Evolutionary conservation across 108 stramenopile species (phyloP).

Genomic region (Nitzschia palea): DNA sequence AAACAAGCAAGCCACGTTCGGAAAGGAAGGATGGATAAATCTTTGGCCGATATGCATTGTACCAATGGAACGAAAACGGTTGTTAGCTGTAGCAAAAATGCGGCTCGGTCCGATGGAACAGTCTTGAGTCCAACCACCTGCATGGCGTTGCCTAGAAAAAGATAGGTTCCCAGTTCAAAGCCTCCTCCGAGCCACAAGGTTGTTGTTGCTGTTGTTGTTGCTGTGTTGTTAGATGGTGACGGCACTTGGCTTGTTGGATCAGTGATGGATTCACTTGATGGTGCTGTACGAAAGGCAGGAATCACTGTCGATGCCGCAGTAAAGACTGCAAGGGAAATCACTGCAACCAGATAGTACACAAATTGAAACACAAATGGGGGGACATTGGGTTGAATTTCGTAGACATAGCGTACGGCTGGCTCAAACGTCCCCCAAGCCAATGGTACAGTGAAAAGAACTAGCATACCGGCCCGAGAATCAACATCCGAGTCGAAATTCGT

Average conservation of each 20-base stretch:
- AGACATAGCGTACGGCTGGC: slow-evolving; percentile 79
- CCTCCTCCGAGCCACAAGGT: slow-evolving; percentile 39
- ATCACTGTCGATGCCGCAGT: too few relatives aligned
- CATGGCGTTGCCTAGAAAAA: slow-evolving; percentile 77
- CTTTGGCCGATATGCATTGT: slow-evolving; percentile 5
- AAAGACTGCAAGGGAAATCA: slow-evolving; percentile 24
- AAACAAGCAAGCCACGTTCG: slow-evolving; percentile 67
- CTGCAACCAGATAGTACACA: slow-evolving; percentile 77
- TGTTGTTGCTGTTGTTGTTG: neutral
- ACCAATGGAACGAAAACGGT: slow-evolving; percentile 72
- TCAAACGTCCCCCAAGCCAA: slow-evolving; percentile 85
- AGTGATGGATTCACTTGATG: neutral
- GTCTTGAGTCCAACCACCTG: slow-evolving; percentile 82
- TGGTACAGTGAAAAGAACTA: slow-evolving; percentile 7
- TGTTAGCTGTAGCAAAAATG: slow-evolving; percentile 83
- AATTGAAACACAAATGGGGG: slow-evolving; percentile 79
- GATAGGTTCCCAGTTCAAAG: slow-evolving; percentile 75
- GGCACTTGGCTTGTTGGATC: neutral
- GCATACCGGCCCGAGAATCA: neutral
- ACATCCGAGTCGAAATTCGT: too few relatives aligned
- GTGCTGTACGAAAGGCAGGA: neutral
- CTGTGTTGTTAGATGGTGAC: neutral
- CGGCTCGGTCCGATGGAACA: slow-evolving; percentile 75
- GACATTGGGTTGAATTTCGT: slow-evolving; percentile 66
- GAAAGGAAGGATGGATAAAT: slow-evolving; percentile 15